Conservation (phyloP, 2,329 filamentous ascomycete species). For the Salinomyces thailandicus region DNA sequence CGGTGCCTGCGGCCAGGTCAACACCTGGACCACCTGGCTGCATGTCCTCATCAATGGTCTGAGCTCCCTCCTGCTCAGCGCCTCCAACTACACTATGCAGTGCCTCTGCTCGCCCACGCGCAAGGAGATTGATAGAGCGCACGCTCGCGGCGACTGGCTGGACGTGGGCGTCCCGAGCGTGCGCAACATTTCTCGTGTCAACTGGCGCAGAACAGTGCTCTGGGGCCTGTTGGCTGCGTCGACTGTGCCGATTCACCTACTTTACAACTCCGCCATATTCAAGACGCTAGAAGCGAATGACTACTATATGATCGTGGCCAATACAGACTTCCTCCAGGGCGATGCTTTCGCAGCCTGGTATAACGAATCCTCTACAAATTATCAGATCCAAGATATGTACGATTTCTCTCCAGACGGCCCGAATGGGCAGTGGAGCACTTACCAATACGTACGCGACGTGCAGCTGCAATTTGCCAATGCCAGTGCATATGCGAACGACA, state of each 20-base stretch:
- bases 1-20: conserved; percentile 15
- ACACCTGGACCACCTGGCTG: conserved; percentile 9
- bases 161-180: conserved; percentile 18
- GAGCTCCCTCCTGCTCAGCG: conserved; percentile 35
- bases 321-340: conserved; percentile 4
- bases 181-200: conserved; percentile 27
- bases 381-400: not conserved
- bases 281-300: conserved; percentile 15
- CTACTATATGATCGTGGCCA: conserved; percentile 11
- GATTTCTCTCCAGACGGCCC: not conserved
- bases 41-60: conserved; percentile 42
- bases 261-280: conserved; percentile 26
- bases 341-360: not conserved
- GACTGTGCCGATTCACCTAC: conserved; percentile 29
- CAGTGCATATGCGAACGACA: not conserved
- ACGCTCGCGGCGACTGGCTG: conserved; percentile 29
- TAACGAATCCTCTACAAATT: not conserved
- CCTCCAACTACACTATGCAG: conserved; percentile 45
- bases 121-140: conserved; percentile 39
- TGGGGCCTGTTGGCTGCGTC: conserved; percentile 22
- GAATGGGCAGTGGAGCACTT: not conserved
- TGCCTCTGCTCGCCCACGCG: conserved; percentile 41
- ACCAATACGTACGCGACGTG: not conserved
- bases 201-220: conserved; percentile 11
- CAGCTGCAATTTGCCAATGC: not conserved